These are phyloP conservation scores for Diplocarpon mali DNA, from an alignment of 2,329 filamentous ascomycete species.

Conservation along the genomic window DNA sequence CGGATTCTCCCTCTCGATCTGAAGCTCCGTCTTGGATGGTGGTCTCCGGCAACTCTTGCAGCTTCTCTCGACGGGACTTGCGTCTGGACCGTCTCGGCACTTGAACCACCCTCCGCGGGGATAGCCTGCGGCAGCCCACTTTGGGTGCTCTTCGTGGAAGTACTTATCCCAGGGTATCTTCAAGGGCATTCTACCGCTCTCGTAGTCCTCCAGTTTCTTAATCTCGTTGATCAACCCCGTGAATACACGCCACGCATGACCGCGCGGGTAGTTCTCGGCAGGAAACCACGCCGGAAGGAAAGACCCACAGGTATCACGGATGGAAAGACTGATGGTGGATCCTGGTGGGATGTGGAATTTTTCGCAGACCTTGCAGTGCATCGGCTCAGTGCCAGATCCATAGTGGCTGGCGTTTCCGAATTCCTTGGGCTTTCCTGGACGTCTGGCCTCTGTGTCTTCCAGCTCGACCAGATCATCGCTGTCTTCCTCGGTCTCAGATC, in stretches of 20 bases:
- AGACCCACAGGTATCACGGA: slow-evolving; percentile 20
- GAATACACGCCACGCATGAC: slow-evolving; percentile 14
- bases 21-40: not conserved
- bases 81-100: slow-evolving; percentile 14
- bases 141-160: slow-evolving; percentile 16
- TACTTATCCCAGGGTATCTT: slow-evolving; percentile 14
- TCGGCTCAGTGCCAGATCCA: slow-evolving; percentile 7
- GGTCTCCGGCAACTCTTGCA: slow-evolving; percentile 12
- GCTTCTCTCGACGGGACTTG: slow-evolving; percentile 11
- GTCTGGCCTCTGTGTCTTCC: not conserved
- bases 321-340: slow-evolving; percentile 13
- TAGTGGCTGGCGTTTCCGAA: not conserved
- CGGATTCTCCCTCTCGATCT: not conserved
- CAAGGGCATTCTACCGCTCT: not conserved
- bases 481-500: not conserved
- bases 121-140: slow-evolving; percentile 17
- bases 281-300: slow-evolving; percentile 25
- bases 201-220: slow-evolving; percentile 9
- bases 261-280: slow-evolving; percentile 6
- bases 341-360: slow-evolving; percentile 20
- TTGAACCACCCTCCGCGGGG: slow-evolving; percentile 22
- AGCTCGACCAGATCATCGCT: not conserved
- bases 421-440: not conserved
- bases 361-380: slow-evolving; percentile 20
- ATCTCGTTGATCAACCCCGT: slow-evolving; percentile 12